phyloP scores from a whole-genome alignment of 2,329 filamentous ascomycete species.

The Cytospora paraplurivora region DNA sequence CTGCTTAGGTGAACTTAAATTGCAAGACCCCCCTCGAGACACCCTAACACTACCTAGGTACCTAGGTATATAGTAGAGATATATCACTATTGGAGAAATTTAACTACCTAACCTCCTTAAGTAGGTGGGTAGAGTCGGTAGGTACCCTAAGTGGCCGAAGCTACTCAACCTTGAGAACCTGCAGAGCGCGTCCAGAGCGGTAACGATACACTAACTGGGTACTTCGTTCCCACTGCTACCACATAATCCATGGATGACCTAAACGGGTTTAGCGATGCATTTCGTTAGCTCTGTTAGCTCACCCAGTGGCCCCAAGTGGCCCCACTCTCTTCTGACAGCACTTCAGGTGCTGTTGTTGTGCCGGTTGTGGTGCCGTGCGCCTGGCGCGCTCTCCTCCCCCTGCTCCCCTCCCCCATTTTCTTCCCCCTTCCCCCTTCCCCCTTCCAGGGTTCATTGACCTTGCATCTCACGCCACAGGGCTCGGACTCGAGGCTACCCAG shows the following conservation, averaged over 20 bases:
- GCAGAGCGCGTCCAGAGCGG: not conserved
- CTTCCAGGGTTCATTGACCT: slow-evolving; percentile 22
- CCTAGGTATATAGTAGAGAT: too few species aligned
- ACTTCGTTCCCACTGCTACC: not conserved
- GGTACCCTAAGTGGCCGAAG: too few species aligned
- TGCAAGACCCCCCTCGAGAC: too few species aligned
- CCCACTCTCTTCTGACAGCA: not conserved
- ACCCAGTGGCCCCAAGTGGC: not conserved
- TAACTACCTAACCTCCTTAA: too few species aligned
- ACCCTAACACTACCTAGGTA: too few species aligned
- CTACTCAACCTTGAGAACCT: too few species aligned
- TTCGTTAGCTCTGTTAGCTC: not conserved
- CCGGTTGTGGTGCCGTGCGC: not conserved
- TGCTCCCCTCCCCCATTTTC: slow-evolving; percentile 18
- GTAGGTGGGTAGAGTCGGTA: too few species aligned
- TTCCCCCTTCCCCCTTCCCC: slow-evolving; percentile 29
- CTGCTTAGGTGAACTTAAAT: too few species aligned
- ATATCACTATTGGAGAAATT: too few species aligned
- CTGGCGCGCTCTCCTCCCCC: slow-evolving; percentile 18
- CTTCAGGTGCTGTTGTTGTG: not conserved
- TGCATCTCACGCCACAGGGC: slow-evolving; percentile 18
- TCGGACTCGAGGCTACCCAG: not conserved
- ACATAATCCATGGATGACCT: not conserved
- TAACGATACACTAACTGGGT: not conserved
- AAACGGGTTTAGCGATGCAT: not conserved